Conservation (phyloP, 2,329 filamentous ascomycete species). For the Delphinella strobiligena region DNA sequence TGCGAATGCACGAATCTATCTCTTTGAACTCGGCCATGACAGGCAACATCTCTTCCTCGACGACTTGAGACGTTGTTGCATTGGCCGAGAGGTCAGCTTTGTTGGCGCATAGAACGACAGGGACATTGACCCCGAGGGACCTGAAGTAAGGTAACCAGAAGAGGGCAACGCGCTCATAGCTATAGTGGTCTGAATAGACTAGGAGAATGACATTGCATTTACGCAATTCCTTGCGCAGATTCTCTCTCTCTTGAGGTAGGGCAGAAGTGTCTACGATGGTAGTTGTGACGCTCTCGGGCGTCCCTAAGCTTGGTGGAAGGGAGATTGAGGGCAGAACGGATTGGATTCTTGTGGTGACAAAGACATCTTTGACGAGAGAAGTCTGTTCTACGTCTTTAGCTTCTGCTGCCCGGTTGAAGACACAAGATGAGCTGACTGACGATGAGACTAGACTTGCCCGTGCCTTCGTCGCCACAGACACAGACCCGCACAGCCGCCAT, state of each 20-base stretch:
- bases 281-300: conserved; percentile 91
- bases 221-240: conserved; percentile 82
- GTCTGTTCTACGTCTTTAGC: conserved; percentile 41
- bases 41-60: conserved; percentile 95
- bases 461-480: conserved; percentile 91
- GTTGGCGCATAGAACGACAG: conserved; percentile 92
- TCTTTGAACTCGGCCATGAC: conserved; percentile 98
- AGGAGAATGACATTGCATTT: conserved; percentile 95
- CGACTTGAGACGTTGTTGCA: conserved; percentile 66
- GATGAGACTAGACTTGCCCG: conserved; percentile 69
- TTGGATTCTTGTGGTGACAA: conserved; percentile 91
- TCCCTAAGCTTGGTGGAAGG: conserved; percentile 83
- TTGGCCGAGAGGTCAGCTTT: conserved; percentile 80
- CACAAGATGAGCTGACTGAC: conserved; percentile 12
- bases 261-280: conserved; percentile 97
- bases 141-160: conserved; percentile 99
- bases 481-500: conserved; percentile 64
- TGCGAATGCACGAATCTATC: conserved; percentile 94
- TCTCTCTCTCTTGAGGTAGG: conserved; percentile 82
- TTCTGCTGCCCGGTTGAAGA: too few relatives aligned
- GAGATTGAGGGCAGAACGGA: conserved; percentile 89
- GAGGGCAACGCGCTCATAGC: conserved; percentile 89
- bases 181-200: conserved; percentile 97
- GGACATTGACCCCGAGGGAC: conserved; percentile 94
- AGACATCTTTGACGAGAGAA: conserved; percentile 92